These are phyloP conservation scores for Citrullus mucosospermus DNA, from an alignment of 306 rosid species.

Conservation along the genomic window DNA sequence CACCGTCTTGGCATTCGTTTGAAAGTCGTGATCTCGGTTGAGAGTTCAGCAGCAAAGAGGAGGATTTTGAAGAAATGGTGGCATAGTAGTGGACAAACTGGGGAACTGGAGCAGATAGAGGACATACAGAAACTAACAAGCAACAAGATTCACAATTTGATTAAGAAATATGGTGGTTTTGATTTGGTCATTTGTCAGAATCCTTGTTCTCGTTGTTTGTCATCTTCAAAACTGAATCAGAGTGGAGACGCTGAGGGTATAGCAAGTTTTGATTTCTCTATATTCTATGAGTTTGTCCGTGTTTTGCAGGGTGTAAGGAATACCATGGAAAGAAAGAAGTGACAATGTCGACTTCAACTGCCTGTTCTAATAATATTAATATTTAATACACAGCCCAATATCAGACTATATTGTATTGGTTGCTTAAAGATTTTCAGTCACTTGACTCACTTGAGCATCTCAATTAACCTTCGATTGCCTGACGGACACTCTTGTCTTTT, in stretches of 20 bases:
- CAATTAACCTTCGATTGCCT: not conserved
- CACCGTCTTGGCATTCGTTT: constrained; percentile 59
- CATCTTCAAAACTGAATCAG: constrained; percentile 14
- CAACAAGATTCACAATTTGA: constrained; percentile 36
- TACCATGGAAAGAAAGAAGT: constrained; percentile 33
- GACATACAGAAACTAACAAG: constrained; percentile 55
- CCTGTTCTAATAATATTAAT: not conserved
- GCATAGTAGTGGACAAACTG: constrained; percentile 48
- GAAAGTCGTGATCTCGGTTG: constrained; percentile 64
- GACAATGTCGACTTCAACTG: not conserved
- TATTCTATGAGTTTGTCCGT: constrained; percentile 66
- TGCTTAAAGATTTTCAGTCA: not conserved
- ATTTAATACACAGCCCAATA: not conserved
- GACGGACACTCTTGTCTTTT: no score
- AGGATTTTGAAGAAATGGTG: constrained; percentile 74
- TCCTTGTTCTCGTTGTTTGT: constrained; percentile 23
- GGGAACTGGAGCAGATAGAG: constrained; percentile 60
- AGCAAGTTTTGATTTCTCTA: constrained; percentile 44
- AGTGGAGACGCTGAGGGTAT: constrained; percentile 9
- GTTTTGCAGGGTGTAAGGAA: constrained; percentile 55
- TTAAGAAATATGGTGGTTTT: constrained; percentile 41
- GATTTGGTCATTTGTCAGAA: constrained; percentile 69
- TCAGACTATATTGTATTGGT: not conserved
- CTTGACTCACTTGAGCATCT: not conserved
- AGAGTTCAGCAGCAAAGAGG: constrained; percentile 49